Base-by-base conservation (phyloP, 306 rosid species). In the Astragalus membranaceus region DNA sequence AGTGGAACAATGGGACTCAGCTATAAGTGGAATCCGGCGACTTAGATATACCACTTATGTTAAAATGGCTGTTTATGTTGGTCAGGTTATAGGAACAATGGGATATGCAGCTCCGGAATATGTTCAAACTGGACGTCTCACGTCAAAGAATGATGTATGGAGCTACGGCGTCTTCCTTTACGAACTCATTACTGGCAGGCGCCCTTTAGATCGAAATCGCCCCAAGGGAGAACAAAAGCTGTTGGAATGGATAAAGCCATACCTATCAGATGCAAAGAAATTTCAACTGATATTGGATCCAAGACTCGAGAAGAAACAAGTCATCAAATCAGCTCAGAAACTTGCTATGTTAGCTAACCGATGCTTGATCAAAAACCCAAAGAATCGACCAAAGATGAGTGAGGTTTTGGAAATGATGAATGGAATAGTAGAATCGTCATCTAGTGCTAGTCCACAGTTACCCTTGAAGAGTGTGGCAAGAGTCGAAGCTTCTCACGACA, bases 91-190 rank as follows among this genome's bases (percentile, higher is more conserved):
- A n/a, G 99, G 99, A 86, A 95, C 99, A 15, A 82, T 87, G 87
- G 99, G 99, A 32, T 95, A 95, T 75, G 97, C 99, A 66, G 84
- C 99, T 72, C 99, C 99, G 3, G 99, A 95, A 78, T 95, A 95
- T 81, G 10, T 95, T 63, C 96, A 82, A 81, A 95, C 99, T 0
- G 99, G 99, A 57, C 97, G 95, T 59, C 92, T 95, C 35, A 87
- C 97, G 29, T 86, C 88, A 51, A 95, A 91, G 83, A 89, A 82
- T 43, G 99, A 95, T 10, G 96, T 95, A 14, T 95, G 99, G 99
- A 86, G 97, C 82, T 95, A 78, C 7, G 99, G 99, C 2, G 96
- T 95, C 69, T 95, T 95, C 82, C 96, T 95, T 23, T 95, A 87
- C 68, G 99, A 95, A 73, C 89, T 95, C 62, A 89, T 95, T 71